Evolutionary conservation across 2,329 filamentous ascomycete genomes (phyloP), one percentile per base, ranked within the genome.

Genomic region (Colletotrichum destructivum): DNA sequence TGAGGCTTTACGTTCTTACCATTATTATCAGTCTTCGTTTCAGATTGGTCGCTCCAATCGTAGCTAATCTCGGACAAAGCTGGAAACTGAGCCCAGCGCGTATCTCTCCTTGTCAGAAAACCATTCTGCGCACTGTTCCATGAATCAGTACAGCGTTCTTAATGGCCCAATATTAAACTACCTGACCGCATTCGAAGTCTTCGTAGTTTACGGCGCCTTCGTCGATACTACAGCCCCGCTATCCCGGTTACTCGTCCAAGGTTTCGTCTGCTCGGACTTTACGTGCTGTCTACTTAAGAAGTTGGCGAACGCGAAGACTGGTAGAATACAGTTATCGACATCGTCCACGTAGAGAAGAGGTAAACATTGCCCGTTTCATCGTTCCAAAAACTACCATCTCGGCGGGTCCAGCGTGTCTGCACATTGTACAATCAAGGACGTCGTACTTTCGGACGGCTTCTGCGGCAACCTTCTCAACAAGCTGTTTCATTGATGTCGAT

Each of bases 361-460:
- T 83, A 82, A 60, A 84, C 84, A 0, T 75, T 87, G 6, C 76
- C 88, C 15, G 77, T 84, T n/a, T 83, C 83, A 46, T 80, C 79
- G 15, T 86, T 83, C 74, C 81, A 82, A 21, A 75, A 81, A 79
- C 0, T 76, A 87, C 67, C 83, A 85, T 16, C 72, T 86, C 2
- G 76, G 75, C 26, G 82, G 83, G 23, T 79, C 81, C 2, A 76
- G 80, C 12, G 76, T 81, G 12, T 81, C 81, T 16, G 82, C 79
- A 44, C 81, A 86, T 9, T 76, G 78, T 13, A 81, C 86, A 13
- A 74, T 79, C 9, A 72, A 79, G 38, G 85, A 87, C 52, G 84
- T 82, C 1, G 67, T 59, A 9, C 57, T 78, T 46, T 64, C 75
- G 0, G 76, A 70, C 6, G 31, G 71, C 6, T 74, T 75, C 13